Evolutionary conservation across 108 stramenopile genomes (phyloP), one percentile per base, ranked within the genome.

Genomic region (Mediolabrus comicus): DNA sequence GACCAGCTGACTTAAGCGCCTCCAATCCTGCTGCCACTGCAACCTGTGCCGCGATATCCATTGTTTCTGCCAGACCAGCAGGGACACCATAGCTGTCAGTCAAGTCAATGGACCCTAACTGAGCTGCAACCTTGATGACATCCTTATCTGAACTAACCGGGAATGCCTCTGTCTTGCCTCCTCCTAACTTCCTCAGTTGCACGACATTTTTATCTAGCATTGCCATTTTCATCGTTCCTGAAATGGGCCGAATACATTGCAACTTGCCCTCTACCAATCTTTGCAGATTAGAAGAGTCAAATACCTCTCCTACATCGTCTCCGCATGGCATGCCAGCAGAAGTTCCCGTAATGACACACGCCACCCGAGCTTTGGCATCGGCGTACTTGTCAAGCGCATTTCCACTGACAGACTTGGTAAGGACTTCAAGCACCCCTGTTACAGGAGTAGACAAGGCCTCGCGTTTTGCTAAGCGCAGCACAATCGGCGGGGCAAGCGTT

Each of bases 1-100:
- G 68, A 11, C 97, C 96, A 4, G 98, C 98, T 59, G 88, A 87
- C 67, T 95, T 97, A 35, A 98, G 77, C 16, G 96, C 96, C 67
- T 98, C 96, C 83, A 98, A 70, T 25, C 98, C 98, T 22, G 96
- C 93, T 10, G 96, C 96, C 13, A 98, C 95, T 0, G 97, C 95
- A 14, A 98, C 94, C 75, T 97, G 96, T 12, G 96, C 96, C 13
- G 96, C 96, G 36, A 88, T 73, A 83, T 97, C 98, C 98, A 98
- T 98, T 17, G 98, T 98, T 78, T 90, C 86, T 0, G 89, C 95
- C 36, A 98, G 80, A 7, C 93, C 90, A 27, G 64, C 67, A 9
- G 95, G 87, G 0, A 98, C 95, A 43, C 98, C 98, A 59, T 97
- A 98, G 25, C 79, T 69, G 14, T 52, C 75, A 12, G 76, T 81